Evolutionary conservation across 805 yeast species (phyloP), one percentile per base, ranked within the genome.

Genomic region (Wickerhamomyces hampshirensis): DNA sequence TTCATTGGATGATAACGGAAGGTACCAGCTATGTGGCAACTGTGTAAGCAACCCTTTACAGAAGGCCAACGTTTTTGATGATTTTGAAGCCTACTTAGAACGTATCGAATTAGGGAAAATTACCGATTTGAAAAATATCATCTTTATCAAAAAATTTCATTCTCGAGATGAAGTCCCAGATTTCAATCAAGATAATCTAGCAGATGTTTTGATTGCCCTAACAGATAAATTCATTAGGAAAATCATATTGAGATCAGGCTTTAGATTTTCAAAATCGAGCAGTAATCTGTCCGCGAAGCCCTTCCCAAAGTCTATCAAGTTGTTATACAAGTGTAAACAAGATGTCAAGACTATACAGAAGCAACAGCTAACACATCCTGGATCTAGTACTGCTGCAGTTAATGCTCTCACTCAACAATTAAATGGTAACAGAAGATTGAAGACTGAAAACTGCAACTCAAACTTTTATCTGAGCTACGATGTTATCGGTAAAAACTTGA

Each of bases 31-130:
- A 13, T 51, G 56, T 41, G 52, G 46, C 4, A 47, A 46, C 37
- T 51, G 58, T 46, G 53, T 53, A 9, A 40, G 34, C 8, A 43
- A 53, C 35, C 55, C 56, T n/a, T 35, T 42, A 18, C 42, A 48
- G 31, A 44, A 45, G 37, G 44, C 40, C 23, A 47, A 48, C 29
- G 52, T 51, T 6, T 48, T 33, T 35, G 48, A 46, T 26, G 54
- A 50, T 18, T 51, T 50, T 26, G 40, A 40, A 5, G 18, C 36
- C 9, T 51, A 45, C 17, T 37, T 51, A 34, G 33, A 33, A 6
- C 36, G 46, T n/a, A 39, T 53, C 29, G 42, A 37, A 8, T 9
- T 30, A 3, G 50, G 50, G 4, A 44, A 39, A 33, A 26, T 34
- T 15, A 24, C 34, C 5, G 49, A 51, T 32, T 19, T 46, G 21